Percentiles rank a stretch among this genome's conserved stretches.
Conservation (phyloP, 768 basidiomycete species). For the Boletus pseudopeckii region DNA sequence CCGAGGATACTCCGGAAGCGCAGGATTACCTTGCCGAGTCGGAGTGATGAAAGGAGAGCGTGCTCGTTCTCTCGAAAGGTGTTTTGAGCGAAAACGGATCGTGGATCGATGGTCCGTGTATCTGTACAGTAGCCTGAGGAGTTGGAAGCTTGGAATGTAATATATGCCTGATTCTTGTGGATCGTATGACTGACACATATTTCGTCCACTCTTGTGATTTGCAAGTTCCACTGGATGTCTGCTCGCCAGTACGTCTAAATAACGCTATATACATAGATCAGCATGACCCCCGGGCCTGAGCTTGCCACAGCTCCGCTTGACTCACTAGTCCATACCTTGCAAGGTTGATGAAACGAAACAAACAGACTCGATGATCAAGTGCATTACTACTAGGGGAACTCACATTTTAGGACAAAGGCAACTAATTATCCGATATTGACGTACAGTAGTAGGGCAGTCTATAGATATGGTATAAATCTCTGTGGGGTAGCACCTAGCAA, state of each 20-base stretch:
- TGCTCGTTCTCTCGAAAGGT: not conserved
- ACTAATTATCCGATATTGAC: slow-evolving; percentile 9
- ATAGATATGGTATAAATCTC: slow-evolving; percentile 32
- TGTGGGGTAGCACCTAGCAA: not conserved
- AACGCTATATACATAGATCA: too few relatives aligned
- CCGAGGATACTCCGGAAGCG: not conserved
- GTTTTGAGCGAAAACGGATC: not conserved
- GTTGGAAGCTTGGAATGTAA: not conserved
- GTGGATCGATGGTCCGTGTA: not conserved
- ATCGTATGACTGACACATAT: not conserved
- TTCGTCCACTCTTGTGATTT: not conserved
- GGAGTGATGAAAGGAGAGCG: not conserved
- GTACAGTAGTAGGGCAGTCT: slow-evolving; percentile 18
- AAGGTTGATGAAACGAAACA: not conserved
- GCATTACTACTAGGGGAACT: not conserved
- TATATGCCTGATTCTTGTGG: not conserved
- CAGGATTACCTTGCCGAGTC: not conserved
- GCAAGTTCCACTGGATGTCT: not conserved
- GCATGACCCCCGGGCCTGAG: too few relatives aligned
- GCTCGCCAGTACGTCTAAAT: not conserved
- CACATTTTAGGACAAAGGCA: not conserved
- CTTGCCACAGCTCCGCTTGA: too few relatives aligned
- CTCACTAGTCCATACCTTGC: not conserved
- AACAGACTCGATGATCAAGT: not conserved
- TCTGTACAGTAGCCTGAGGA: not conserved